Base-by-base conservation (phyloP, 352 stramenopile genomes). In the Globisporangium splendens region DNA sequence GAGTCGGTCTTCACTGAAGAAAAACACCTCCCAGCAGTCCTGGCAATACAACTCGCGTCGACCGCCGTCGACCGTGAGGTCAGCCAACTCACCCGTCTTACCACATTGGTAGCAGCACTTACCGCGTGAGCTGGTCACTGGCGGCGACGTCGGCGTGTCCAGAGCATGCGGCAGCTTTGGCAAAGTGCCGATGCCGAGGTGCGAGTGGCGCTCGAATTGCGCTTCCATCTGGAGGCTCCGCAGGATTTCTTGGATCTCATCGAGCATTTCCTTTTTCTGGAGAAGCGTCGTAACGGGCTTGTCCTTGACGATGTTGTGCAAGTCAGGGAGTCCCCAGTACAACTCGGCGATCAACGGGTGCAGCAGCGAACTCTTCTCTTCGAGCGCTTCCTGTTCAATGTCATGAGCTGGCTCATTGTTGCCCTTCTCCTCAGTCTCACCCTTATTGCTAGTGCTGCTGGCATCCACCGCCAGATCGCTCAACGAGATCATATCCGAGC, bases 191-290 rank as follows among this genome's bases (percentile, higher is more conserved):
- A 86, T 31, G 39, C 75, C 79, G 42, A 86, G 64, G 24, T 73
- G 71, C 22, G 82, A 91, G 68, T 89, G 82, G 18, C 82, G 79
- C 59, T 91, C 82, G 54, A 91, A 89, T 47, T 89, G 82, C 42
- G 79, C 54, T 58, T 89, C 82, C 79, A 91, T 91, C 65, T 91
- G 79, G 28, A 91, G 70, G 54, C 72, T 86, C 52, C 83, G 65
- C 14, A 89, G 74, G 46, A 89, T 91, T 44, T 91, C 77, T 51
- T 91, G 77, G 61, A 91, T 89, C 62, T 91, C 82, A 46, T 89
- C 82, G 33, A 91, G 73, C 66, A 89, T 83, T 17, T 61, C 70
- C 60, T 88, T 89, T 65, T 91, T 91, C 51, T 75, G 65, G 28
- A 91, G 54, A 41, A 91, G 71, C 46, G 76, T 65, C 48, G 75